phyloP scores from a whole-genome alignment of 2,329 filamentous ascomycete genomes.

The Fusarium nanum region DNA sequence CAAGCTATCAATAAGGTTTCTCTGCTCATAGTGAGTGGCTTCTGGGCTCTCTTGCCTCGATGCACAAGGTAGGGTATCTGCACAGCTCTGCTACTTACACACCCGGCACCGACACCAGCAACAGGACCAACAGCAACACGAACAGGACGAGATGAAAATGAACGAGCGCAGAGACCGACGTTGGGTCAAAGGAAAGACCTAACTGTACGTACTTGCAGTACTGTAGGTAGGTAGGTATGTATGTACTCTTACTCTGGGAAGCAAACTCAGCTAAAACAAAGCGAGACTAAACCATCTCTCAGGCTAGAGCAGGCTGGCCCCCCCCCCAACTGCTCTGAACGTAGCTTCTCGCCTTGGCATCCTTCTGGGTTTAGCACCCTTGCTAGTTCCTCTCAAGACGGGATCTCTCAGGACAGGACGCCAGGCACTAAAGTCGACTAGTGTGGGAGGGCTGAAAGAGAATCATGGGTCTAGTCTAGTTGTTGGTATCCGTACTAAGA shows the following conservation, averaged over 20 bases:
- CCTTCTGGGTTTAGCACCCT: slow-evolving; percentile 23
- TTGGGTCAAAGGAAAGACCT: slow-evolving; percentile 4
- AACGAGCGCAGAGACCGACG: slow-evolving; percentile 29
- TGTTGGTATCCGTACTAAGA: slow-evolving; percentile 18
- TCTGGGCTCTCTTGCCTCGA: slow-evolving; percentile 43
- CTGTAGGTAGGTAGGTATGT: too few relatives aligned
- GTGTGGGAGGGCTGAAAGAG: slow-evolving; percentile 55
- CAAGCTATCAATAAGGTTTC: slow-evolving; percentile 46
- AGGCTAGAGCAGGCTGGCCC: slow-evolving; percentile 20
- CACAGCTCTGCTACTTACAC: slow-evolving; percentile 4
- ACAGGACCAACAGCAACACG: background rate
- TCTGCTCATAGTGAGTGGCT: slow-evolving; percentile 38
- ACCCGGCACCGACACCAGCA: background rate
- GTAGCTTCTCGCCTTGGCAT: slow-evolving; percentile 38
- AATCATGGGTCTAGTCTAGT: slow-evolving; percentile 44
- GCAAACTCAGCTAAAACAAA: slow-evolving; percentile 5
- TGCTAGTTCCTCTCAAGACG: slow-evolving; percentile 43
- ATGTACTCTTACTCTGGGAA: background rate
- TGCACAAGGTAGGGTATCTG: slow-evolving; percentile 14
- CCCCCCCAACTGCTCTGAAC: slow-evolving; percentile 22
- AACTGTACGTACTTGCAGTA: background rate
- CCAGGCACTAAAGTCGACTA: slow-evolving; percentile 48
- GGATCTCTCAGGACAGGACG: slow-evolving; percentile 46
- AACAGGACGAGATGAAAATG: slow-evolving; percentile 26
- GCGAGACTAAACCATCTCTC: slow-evolving; percentile 16